These are phyloP conservation scores for Chaetomium sp. DNA, from an alignment of 2,329 filamentous ascomycete species.

Conservation along the genomic window DNA sequence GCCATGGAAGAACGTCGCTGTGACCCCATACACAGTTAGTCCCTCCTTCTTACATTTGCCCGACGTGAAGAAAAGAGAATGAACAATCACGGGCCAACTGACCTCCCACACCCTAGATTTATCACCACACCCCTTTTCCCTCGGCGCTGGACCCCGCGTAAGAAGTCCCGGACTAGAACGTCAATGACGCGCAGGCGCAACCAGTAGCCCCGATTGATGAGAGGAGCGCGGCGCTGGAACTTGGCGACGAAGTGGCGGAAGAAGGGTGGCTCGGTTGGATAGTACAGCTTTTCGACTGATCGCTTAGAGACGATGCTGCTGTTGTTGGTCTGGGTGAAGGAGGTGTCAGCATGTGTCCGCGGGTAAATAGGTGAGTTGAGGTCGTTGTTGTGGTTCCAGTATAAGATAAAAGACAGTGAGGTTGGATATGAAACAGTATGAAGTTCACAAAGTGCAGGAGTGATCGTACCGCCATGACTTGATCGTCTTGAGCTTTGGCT, in stretches of 20 bases:
- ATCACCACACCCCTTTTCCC: conserved; percentile 64
- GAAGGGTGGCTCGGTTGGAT: conserved; percentile 69
- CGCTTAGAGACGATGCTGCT: conserved; percentile 89
- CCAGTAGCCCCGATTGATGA: conserved; percentile 89
- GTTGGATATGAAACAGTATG: not conserved
- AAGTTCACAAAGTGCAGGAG: not conserved
- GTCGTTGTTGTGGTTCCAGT: not conserved
- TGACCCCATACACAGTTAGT: not conserved
- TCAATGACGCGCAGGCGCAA: conserved; percentile 79
- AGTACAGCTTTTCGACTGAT: conserved; percentile 86
- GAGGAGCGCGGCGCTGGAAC: conserved; percentile 71
- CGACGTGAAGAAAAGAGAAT: not conserved
- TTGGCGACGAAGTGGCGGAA: conserved; percentile 84
- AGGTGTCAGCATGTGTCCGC: not conserved
- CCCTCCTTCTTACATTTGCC: not conserved
- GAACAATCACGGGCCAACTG: conserved; percentile 34
- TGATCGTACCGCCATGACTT: conserved; percentile 46
- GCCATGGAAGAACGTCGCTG: conserved; percentile 83
- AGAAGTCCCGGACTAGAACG: conserved; percentile 64
- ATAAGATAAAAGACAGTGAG: not conserved
- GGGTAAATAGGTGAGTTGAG: not conserved
- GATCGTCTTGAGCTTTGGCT: conserved; percentile 37
- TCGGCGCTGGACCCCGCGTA: conserved; percentile 36
- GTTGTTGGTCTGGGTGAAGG: conserved; percentile 62
- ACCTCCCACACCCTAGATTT: conserved; percentile 89